Evolutionary conservation across 495 filamentous ascomycete species (phyloP).

Genomic region (Pyronema omphalodes): DNA sequence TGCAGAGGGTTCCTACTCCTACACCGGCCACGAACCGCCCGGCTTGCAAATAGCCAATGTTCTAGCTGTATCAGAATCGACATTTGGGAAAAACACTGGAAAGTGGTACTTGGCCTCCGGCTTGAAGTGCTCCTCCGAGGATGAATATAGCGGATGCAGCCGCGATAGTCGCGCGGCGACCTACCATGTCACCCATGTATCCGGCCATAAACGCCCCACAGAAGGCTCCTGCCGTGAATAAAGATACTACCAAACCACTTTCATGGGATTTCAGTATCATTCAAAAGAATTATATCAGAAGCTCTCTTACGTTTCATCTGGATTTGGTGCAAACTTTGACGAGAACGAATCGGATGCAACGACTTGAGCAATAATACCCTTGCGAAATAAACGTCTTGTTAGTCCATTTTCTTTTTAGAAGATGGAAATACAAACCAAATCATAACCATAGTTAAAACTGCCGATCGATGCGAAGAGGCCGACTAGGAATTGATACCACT

Average conservation of each 20-base stretch:
- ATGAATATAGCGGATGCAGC: constrained; percentile 39
- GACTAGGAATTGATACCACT: constrained; percentile 35
- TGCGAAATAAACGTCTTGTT: constrained; percentile 25
- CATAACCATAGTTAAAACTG: constrained; percentile 40
- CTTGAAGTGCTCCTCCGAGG: constrained; percentile 39
- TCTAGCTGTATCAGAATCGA: neutral
- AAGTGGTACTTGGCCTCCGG: constrained; percentile 7
- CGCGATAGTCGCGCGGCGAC: constrained; percentile 32
- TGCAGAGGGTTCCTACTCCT: constrained; percentile 28
- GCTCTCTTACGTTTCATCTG: constrained; percentile 35
- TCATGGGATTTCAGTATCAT: neutral
- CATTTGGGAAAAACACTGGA: neutral
- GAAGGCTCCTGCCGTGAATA: constrained; percentile 49
- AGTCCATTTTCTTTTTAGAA: neutral
- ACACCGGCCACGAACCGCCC: constrained; percentile 18
- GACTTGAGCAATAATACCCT: constrained; percentile 43
- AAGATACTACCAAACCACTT: constrained; percentile 46
- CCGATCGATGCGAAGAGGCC: constrained; percentile 45
- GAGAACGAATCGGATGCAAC: constrained; percentile 35
- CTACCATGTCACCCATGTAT: constrained; percentile 29
- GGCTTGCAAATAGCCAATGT: constrained; percentile 12
- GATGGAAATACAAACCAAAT: constrained; percentile 8
- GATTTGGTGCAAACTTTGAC: constrained; percentile 32
- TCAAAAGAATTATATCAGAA: neutral
- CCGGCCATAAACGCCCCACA: constrained; percentile 37